Evolutionary conservation across 2,329 filamentous ascomycete species (phyloP), one percentile per base, ranked within the genome.

Genomic region (Aspergillus sp.): DNA sequence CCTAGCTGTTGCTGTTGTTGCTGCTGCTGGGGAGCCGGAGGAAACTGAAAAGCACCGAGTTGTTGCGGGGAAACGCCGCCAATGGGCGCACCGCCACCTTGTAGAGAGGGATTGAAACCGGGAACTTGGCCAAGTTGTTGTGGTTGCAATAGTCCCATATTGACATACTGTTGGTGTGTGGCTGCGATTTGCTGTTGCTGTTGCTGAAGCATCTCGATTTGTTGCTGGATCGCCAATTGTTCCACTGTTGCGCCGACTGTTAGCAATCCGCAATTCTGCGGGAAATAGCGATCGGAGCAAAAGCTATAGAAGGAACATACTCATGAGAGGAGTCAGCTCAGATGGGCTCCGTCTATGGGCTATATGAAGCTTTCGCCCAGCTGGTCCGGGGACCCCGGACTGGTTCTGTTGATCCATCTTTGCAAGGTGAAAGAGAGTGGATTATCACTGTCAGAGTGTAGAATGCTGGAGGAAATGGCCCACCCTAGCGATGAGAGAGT

Each of bases 101-200:
- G 92, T 76, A 93, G 80, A 17, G 67, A 65, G 70, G 88, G 88
- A 79, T 88, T 89, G 81, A 90, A 95, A 61, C 82, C 82, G 68
- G 83, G 84, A 65, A 86, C 87, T 61, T 86, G 85, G 66, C 86
- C 86, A 59, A 97, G 82, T 79, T 97, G 93, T 70, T 90, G 89
- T 53, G 90, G 89, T 66, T 90, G 89, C 69, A 98, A 88, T 84
- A 98, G 92, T 75, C 91, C 91, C 90, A 97, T 93, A 76, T 95
- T 96, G 70, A 96, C 89, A 81, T 96, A 97, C 79, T 98, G 93
- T 79, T 97, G 93, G 72, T 97, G 92, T 64, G 91, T 95, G 68
- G 91, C 91, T 78, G 96, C 91, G 72, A 98, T 96, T 75, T 97
- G 93, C 77, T 98, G 93, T 75, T 98, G 95, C 76, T 98, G 95